Evolutionary conservation across 345 rosid species (phyloP), one percentile per base, ranked within the genome.

Genomic region (Citrus glauca): DNA sequence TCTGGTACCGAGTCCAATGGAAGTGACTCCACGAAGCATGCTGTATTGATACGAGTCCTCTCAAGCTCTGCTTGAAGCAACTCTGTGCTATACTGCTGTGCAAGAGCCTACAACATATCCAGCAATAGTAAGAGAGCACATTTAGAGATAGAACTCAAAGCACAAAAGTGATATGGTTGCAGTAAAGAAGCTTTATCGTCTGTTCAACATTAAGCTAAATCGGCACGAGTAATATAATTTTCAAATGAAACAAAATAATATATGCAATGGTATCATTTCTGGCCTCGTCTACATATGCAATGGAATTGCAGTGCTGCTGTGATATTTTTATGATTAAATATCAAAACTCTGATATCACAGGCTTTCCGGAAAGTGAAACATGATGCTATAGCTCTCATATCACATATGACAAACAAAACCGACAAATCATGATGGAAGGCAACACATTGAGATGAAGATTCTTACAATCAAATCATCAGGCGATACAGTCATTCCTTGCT

Each of bases 391-490:
- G 27, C 5, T 25, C 25, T 35, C 10, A 10, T n/a, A 32, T 10
- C 4, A 22, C 17, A 22, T 20, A 20, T 6, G 20, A n/a, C 17
- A n/a, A n/a, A 59, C 9, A 38, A 38, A 40, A 45, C 14, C 9
- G 2, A 45, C 28, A n/a, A 30, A 7, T 22, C 22, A 63, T 30
- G 40, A 53, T 50, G 9, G 22, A 66, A 72, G 19, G 19, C 60
- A 11, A 48, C 35, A 66, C 27, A 25, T 0, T 20, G 55, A 32
- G 22, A 76, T 66, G 55, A 62, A 67, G 61, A 71, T 68, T 82
- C 90, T 85, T 92, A 95, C 98, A 76, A 96, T 95, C 73, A 96
- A 86, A 80, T 96, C 95, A 80, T 96, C 99, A 22, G 99, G 97
- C 74, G 98, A 94, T 70, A 89, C 88, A n/a, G 88, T 81, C 83